A percentile compares a stretch with the other conserved stretches of the same genome.
These are phyloP conservation scores for Crithidia expoeki DNA, from an alignment of 208 protist genomes.

Conservation along the genomic window DNA sequence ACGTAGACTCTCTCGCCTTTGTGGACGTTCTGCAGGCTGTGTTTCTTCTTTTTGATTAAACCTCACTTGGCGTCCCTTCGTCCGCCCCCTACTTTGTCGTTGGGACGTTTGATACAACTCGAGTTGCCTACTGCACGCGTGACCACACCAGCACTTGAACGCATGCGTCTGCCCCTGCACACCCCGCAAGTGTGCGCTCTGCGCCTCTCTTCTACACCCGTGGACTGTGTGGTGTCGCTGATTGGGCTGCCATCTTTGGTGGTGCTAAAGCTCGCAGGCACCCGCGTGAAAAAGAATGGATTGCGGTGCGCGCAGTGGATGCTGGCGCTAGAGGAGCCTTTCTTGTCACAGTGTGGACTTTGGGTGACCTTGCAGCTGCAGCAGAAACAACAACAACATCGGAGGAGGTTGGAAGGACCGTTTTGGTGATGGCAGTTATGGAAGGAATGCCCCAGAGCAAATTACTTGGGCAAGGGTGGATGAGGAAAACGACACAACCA, in stretches of 20 bases:
- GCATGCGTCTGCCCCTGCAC: conserved; percentile 2
- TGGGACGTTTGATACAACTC: neutral
- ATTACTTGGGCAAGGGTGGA: no score
- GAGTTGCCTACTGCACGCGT: conserved; percentile 10
- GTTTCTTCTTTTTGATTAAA: neutral
- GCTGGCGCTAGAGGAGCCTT: conserved; percentile 11
- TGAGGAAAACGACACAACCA: no score
- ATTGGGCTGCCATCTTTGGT: neutral
- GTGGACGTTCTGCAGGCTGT: conserved; percentile 5
- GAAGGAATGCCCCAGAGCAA: no score
- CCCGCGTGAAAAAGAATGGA: neutral
- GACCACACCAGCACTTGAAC: neutral
- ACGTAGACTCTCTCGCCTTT: conserved; percentile 14
- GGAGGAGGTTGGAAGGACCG: no score
- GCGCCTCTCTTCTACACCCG: conserved; percentile 7
- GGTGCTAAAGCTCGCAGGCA: conserved; percentile 7
- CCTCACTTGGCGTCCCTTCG: neutral
- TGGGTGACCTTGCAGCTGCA: neutral
- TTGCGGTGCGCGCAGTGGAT: conserved; percentile 17
- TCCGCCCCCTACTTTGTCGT: neutral
- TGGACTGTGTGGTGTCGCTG: conserved; percentile 9
- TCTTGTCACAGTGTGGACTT: conserved; percentile 9
- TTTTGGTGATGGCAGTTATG: no score
- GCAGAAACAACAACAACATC: neutral
- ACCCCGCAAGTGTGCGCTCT: conserved; percentile 12